Evolutionary conservation across 2,329 filamentous ascomycete genomes (phyloP).

Genomic region (Elsinoe batatas): DNA sequence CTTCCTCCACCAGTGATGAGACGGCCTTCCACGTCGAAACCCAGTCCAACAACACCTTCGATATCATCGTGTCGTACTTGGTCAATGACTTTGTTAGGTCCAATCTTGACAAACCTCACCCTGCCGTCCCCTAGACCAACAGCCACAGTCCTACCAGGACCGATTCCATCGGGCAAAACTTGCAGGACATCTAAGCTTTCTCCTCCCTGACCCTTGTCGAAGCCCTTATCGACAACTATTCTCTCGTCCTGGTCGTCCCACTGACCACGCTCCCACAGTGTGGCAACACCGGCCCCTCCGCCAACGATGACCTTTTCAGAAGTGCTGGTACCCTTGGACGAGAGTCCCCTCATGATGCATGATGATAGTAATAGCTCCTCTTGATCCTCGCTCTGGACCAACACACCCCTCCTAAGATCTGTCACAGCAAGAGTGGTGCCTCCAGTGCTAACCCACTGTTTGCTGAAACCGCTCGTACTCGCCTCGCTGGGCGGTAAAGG

Average conservation of each 20-base stretch:
- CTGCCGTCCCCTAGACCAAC: conserved; percentile 74
- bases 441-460: conserved; percentile 91
- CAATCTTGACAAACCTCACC: conserved; percentile 66
- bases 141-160: conserved; percentile 62
- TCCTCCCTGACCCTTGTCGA: conserved; percentile 46
- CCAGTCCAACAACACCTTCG: conserved; percentile 72
- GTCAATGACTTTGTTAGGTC: conserved; percentile 59
- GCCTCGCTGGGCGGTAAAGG: conserved; percentile 69
- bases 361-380: conserved; percentile 86
- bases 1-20: conserved; percentile 84
- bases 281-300: conserved; percentile 71
- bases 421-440: conserved; percentile 85
- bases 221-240: conserved; percentile 57
- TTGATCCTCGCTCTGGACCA: conserved; percentile 86
- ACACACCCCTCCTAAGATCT: conserved; percentile 73
- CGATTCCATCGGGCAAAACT: conserved; percentile 59
- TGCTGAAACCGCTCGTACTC: conserved; percentile 79
- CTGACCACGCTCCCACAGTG: conserved; percentile 84
- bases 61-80: conserved; percentile 71
- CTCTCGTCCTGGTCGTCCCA: conserved; percentile 95
- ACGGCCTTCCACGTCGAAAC: conserved; percentile 74
- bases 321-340: conserved; percentile 52
- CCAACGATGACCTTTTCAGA: conserved; percentile 69
- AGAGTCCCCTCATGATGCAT: conserved; percentile 65
- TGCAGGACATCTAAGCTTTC: conserved; percentile 75